These are phyloP conservation scores for Vaucheria bursata DNA, from an alignment of 352 stramenopile species.

Conservation along the genomic window DNA sequence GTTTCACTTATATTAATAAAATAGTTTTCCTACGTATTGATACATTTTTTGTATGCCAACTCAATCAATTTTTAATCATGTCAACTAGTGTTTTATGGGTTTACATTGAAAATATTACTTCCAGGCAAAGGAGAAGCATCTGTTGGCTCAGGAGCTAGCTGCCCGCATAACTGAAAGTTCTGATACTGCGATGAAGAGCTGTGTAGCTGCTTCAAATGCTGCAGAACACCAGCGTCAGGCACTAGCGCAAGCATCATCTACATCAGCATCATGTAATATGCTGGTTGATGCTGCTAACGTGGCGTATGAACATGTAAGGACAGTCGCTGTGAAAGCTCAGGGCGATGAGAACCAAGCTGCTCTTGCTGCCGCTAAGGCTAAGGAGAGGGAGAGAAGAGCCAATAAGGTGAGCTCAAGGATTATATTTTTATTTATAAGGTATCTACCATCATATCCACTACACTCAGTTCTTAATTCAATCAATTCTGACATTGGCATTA, in stretches of 20 bases:
- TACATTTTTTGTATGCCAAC: too few relatives aligned
- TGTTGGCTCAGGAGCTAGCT: not conserved
- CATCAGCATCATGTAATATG: not conserved
- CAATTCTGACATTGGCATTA: too few relatives aligned
- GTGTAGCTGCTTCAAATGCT: not conserved
- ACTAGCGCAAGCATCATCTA: not conserved
- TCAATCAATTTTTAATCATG: too few relatives aligned
- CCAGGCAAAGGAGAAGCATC: not conserved
- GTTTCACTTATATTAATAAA: too few relatives aligned
- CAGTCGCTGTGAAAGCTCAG: not conserved
- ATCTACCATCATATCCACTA: too few relatives aligned
- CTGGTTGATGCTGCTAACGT: not conserved
- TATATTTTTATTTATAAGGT: too few relatives aligned
- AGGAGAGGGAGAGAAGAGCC: too few relatives aligned
- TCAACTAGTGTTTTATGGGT: too few relatives aligned
- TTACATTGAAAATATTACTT: too few relatives aligned
- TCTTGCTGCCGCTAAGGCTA: not conserved
- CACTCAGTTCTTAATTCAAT: too few relatives aligned
- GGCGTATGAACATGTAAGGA: not conserved
- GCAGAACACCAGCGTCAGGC: not conserved
- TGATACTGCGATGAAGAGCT: not conserved
- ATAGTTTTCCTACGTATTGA: too few relatives aligned
- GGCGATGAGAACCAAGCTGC: not conserved
- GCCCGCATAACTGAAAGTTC: not conserved
- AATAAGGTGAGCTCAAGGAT: too few relatives aligned